Percentiles rank a stretch among this genome's conserved stretches.
phyloP scores from a whole-genome alignment of 768 basidiomycete species.

The Boletales sp. region DNA sequence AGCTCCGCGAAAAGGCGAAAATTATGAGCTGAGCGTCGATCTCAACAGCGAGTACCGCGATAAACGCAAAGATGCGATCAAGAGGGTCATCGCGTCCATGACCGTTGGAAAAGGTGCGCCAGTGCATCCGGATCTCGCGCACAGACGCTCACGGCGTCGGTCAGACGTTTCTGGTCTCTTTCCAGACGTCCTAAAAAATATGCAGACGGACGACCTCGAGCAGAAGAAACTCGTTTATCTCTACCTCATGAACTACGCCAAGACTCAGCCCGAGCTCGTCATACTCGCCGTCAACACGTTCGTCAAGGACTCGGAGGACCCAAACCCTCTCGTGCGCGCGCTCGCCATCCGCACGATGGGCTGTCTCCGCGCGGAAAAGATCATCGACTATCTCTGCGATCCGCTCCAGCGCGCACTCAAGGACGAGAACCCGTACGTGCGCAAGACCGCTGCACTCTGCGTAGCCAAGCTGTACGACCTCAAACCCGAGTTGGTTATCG shows the following conservation, averaged over 20 bases:
- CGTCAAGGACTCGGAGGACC: constrained; percentile 95
- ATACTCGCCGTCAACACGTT: constrained; percentile 99
- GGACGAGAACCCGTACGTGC: constrained; percentile 97
- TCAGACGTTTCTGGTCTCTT: constrained; percentile 90
- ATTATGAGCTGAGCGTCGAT: constrained; percentile 95
- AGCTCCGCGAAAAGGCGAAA: constrained; percentile 79
- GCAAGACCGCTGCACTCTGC: constrained; percentile 95
- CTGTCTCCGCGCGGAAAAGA: constrained; percentile 95
- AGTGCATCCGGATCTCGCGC: constrained; percentile 1
- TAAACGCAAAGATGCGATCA: constrained; percentile 97
- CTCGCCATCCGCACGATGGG: constrained; percentile 98
- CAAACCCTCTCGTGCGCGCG: constrained; percentile 94
- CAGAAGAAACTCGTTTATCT: constrained; percentile 99
- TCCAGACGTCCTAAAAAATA: constrained; percentile 98
- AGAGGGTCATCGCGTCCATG: constrained; percentile 96
- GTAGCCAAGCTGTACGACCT: constrained; percentile 98
- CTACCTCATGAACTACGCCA: constrained; percentile 99
- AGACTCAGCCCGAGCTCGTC: constrained; percentile 97
- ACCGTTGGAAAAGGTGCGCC: constrained; percentile 92
- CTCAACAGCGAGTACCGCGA: constrained; percentile 96
- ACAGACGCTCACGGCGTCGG: constrained; percentile 2
- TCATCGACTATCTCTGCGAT: constrained; percentile 97
- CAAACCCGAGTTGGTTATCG: constrained; percentile 91
- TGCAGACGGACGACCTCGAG: constrained; percentile 99
- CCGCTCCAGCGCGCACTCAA: constrained; percentile 87